Conservation (phyloP, 1,284 basidiomycete species). For the Jaminaea rosea region DNA sequence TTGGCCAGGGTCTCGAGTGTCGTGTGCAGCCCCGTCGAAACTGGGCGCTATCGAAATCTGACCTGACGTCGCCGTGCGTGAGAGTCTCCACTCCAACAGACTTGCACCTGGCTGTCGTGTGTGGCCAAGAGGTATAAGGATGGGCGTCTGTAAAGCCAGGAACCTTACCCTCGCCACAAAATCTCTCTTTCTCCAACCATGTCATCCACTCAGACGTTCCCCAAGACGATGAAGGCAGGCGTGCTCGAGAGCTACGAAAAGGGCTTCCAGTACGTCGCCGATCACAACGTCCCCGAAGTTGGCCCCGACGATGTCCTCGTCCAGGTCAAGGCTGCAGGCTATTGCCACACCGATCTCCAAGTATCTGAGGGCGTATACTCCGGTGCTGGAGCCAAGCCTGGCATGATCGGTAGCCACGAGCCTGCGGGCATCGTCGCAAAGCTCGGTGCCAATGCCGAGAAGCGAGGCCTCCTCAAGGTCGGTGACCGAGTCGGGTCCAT, state of each 20-base stretch:
- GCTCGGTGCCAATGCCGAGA: constrained; percentile 9
- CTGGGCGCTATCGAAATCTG: too few species aligned
- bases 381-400: constrained; percentile 18
- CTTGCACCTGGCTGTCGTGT: too few species aligned
- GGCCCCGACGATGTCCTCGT: constrained; percentile 23
- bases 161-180: too few species aligned
- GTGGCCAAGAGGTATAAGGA: too few species aligned
- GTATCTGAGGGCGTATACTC: constrained; percentile 29
- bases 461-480: constrained; percentile 7
- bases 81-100: too few species aligned
- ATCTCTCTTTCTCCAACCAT: constrained; percentile 12
- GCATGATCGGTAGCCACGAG: constrained; percentile 35
- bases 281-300: constrained; percentile 24
- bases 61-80: too few species aligned
- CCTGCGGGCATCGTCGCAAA: constrained; percentile 16
- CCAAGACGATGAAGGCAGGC: constrained; percentile 28
- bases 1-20: too few species aligned
- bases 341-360: constrained; percentile 37
- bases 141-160: too few species aligned
- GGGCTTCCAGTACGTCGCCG: constrained; percentile 23
- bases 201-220: constrained; percentile 18
- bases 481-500: constrained; percentile 13
- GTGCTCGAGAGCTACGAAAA: constrained; percentile 33
- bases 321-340: constrained; percentile 26
- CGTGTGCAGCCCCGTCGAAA: too few species aligned